Evolutionary conservation across 352 stramenopile species (phyloP), one percentile per base, ranked within the genome.

Genomic region (Phytophthora sojae): DNA sequence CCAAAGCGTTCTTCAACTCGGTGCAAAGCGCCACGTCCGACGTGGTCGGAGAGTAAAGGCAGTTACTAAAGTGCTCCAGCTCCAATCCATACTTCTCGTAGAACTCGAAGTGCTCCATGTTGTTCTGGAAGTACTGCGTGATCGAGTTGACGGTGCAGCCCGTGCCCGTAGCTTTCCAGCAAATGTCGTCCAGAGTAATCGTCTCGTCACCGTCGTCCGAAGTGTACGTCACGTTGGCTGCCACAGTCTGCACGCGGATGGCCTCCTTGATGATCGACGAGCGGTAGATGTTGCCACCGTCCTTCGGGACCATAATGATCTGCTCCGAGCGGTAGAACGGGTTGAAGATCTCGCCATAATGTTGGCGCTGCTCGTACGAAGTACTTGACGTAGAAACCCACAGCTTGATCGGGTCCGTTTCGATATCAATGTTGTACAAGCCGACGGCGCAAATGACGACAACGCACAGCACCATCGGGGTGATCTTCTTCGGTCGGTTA

Each of bases 261-360:
- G 83, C 69, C 60, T 89, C 83, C 21, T 82, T 86, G 30, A 91
- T 50, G 29, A 88, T 82, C 7, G 76, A 73, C 2, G 71, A 79
- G 25, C 83, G 81, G 56, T 77, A 82, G 37, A 91, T 88, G 57
- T 64, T 76, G 1, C 83, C 83, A 25, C 83, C 85, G 17, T 91
- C 84, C 67, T 90, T 91, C 2, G 80, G 80, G 23, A 86, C 85
- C 50, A 93, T 25, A 57, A 93, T 88, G 29, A 91, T 49, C 49
- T 93, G 83, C 52, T 89, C 80, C 19, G 85, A 79, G 12, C 85
- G 82, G 71, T 91, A 93, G 67, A 93, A 93, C 3, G 85, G 85
- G 57, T 82, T 85, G 49, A 93, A 93, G 3, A 90, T 71, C 2
- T 89, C 60, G 19, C 78, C 83, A 54, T 88, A 91, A 51, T 84